Percentiles rank a stretch among this genome's conserved stretches.
phyloP scores from a whole-genome alignment of 106 monocot species.

The Chionographis japonica region DNA sequence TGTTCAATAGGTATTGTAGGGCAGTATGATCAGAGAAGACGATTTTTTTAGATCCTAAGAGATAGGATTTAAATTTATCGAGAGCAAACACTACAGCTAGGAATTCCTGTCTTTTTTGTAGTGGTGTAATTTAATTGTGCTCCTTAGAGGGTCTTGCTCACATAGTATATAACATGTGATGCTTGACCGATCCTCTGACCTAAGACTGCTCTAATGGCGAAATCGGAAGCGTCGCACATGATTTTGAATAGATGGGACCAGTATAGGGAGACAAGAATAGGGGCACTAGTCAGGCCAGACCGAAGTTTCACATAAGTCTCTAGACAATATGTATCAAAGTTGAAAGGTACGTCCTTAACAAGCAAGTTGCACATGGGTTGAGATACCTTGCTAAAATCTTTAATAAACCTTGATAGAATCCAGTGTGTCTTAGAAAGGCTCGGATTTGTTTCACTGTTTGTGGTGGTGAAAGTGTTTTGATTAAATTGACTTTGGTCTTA shows the following conservation, averaged over 20 bases:
- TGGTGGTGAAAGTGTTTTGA: no score
- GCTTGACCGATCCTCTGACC: not conserved
- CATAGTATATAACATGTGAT: not conserved
- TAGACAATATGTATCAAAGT: no score
- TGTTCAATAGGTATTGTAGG: not conserved
- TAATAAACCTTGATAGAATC: no score
- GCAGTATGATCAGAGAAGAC: not conserved
- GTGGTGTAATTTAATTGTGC: constrained; percentile 1
- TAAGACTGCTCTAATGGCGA: not conserved
- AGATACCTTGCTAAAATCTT: no score
- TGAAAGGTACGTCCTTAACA: no score
- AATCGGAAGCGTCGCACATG: constrained; percentile 4
- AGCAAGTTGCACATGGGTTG: no score
- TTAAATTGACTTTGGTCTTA: no score
- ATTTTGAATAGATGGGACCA: not conserved
- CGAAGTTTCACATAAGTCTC: no score
- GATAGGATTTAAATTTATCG: constrained; percentile 3
- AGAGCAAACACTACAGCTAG: not conserved
- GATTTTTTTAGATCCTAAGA: not conserved
- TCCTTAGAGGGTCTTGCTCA: not conserved
- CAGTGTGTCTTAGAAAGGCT: no score
- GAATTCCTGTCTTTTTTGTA: not conserved
- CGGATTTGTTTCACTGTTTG: no score
- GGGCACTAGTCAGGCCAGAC: no score
- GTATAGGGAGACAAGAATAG: no score